These are phyloP conservation scores for Coprinopsis strossmayeri DNA, from an alignment of 768 basidiomycete genomes.

Conservation along the genomic window DNA sequence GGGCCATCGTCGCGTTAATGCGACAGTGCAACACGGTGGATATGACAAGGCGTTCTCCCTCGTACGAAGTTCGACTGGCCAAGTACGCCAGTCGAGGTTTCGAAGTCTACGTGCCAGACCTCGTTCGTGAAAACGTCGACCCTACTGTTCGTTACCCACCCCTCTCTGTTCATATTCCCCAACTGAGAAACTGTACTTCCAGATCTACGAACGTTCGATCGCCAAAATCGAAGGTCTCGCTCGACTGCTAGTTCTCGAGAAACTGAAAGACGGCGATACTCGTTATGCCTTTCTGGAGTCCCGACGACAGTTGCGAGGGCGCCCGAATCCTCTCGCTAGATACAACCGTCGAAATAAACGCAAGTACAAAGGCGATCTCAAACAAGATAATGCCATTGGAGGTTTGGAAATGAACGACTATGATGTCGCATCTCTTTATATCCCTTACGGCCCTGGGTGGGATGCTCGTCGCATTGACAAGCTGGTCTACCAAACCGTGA, in stretches of 20 bases:
- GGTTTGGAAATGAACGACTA: constrained; percentile 53
- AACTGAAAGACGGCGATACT: constrained; percentile 36
- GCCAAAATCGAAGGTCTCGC: constrained; percentile 53
- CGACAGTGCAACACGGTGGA: constrained; percentile 61
- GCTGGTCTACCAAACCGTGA: constrained; percentile 49
- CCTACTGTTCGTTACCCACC: constrained; percentile 39
- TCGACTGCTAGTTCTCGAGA: constrained; percentile 56
- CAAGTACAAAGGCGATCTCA: constrained; percentile 51
- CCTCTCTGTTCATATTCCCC: neutral
- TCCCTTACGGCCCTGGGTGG: constrained; percentile 59
- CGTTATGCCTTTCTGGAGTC: constrained; percentile 40
- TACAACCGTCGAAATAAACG: constrained; percentile 29
- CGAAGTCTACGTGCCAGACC: constrained; percentile 51
- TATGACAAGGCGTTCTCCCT: constrained; percentile 56
- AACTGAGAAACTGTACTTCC: too few species aligned
- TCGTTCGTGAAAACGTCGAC: constrained; percentile 46
- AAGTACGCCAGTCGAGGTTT: constrained; percentile 52
- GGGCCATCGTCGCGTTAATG: constrained; percentile 56
- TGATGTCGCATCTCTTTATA: constrained; percentile 46
- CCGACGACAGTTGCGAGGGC: constrained; percentile 43
- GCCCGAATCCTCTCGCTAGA: constrained; percentile 28
- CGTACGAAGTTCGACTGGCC: constrained; percentile 55
- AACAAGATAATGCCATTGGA: constrained; percentile 31
- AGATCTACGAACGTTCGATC: constrained; percentile 61
- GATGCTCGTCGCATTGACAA: constrained; percentile 50